Base-by-base conservation (phyloP, 2,329 filamentous ascomycete genomes). In the Fusarium transvaalense region DNA sequence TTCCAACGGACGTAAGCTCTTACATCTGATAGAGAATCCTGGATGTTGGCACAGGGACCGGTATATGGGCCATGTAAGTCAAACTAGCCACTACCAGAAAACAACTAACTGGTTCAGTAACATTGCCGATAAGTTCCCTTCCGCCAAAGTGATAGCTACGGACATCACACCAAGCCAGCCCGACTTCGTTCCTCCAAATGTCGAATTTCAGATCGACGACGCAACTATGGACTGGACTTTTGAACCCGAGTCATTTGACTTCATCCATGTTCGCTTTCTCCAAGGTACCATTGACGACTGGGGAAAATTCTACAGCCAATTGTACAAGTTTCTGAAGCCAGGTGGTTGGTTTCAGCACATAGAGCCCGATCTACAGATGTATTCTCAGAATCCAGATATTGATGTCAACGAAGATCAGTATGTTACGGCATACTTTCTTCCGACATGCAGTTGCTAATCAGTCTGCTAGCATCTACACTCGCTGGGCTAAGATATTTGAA, bases 191-290 rank as follows among this genome's bases (percentile, higher is more conserved):
- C 77, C 79, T 0, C 78, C 79, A 4, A 80, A 81, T n/a, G 51
- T 78, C 7, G 66, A 71, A 5, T 81, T 81, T 47, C 72, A 79
- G 17, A 76, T 82, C 17, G 79, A 81, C 14, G 77, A 81, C 34
- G 74, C 72, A 10, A 69, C 77, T 21, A 52, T 63, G 4, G 71
- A 75, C 1, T 89, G 88, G 87, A 79, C 86, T 0, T 75, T 71
- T 34, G 64, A 74, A 12, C 66, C 68, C 0, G 63, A 73, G 2
- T 69, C 74, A 0, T 72, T 76, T 25, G 78, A 79, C 48, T 79
- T 75, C 27, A 74, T 80, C 23, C 77, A 80, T 29, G 66, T 76
- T 3, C 75, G 77, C 1, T 75, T 73, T 29, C 42, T 80, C 10
- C 69, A 75, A 3, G 77, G 76, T 0, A 61, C 67, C 0, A 75